Conservation (phyloP, 192 early-diverging fungal genomes). For the Chytriomyces hyalinus region DNA sequence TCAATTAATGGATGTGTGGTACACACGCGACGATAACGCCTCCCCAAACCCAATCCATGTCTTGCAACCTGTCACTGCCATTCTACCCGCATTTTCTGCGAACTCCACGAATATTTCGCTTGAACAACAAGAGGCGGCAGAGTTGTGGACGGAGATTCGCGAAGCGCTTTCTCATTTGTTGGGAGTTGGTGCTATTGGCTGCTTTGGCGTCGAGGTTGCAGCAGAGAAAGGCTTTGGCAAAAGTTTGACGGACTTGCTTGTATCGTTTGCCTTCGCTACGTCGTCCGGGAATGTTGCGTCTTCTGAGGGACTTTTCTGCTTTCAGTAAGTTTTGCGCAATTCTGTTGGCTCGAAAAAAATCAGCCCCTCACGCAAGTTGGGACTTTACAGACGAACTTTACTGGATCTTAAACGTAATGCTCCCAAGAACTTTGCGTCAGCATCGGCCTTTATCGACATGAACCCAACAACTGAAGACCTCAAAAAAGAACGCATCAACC, state of each 20-base stretch:
- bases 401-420: constrained; percentile 37
- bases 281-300: not conserved
- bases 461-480: constrained; percentile 2
- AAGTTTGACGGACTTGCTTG: constrained; percentile 19
- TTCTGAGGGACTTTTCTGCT: constrained; percentile 33
- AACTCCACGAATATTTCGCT: not conserved
- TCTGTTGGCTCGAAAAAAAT: not conserved
- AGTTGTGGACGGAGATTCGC: constrained; percentile 13
- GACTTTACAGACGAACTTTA: constrained; percentile 29
- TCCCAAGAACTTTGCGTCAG: constrained; percentile 5
- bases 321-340: constrained; percentile 30
- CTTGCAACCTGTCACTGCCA: constrained; percentile 19
- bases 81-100: constrained; percentile 26
- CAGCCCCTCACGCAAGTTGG: not conserved
- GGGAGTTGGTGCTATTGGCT: not conserved
- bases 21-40: constrained; percentile 28
- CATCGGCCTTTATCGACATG: constrained; percentile 29
- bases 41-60: constrained; percentile 6
- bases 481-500: constrained; percentile 17
- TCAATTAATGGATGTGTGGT: constrained; percentile 34
- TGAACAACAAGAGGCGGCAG: constrained; percentile 12
- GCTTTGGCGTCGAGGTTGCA: constrained; percentile 11
- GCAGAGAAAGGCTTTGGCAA: constrained; percentile 15
- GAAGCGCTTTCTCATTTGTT: constrained; percentile 4
- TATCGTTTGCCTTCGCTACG: constrained; percentile 2